Base-by-base conservation (phyloP, 225 moss, liverwort and hornwort species). In the Marchantia polymorpha region DNA sequence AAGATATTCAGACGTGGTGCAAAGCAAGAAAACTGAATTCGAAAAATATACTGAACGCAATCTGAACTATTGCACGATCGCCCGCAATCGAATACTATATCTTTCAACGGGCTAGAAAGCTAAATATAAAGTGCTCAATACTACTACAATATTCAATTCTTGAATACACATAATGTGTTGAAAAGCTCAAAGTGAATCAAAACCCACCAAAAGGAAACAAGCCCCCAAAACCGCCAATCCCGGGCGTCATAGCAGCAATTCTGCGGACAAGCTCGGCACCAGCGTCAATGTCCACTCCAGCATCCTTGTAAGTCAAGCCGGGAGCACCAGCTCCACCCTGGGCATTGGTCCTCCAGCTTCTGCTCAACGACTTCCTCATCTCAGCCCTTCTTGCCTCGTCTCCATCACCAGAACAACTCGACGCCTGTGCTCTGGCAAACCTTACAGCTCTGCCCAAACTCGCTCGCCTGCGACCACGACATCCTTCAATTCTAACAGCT, bases 211-310 rank as follows among this genome's bases (percentile, higher is more conserved):
- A 93, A 3, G 95, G 93, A 15, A 78, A 95, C 22, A 95, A 71
- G 26, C 99, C 99, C 7, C 99, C 99, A 54, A 95, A 99, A 51
- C 99, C 95, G 23, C 95, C 99, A 66, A 95, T 99, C 16, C 95
- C 95, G 1, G 99, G 99, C 6, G 99, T 88, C 90, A 99, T 84
- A 53, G 87, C 88, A 26, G 93, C 92, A 81, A 99, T 99, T 77
- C 99, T 84, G 69, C 90, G 86, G 72, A 99, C 99, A 0, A 99
- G 90, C 89, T 95, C 95, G 52, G 91, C 48, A 8, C 99, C 99
- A n/a, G 93, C 99, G 65, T 95, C 92, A 68, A 99, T 99, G 81
- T 99, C 95, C 46, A 99, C 99, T 30, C 99, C 99, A 13, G 95
- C 92, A 63, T 91, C 93, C 81, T 99, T 99, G 76, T 99, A 99